Percentiles rank a stretch among this genome's conserved stretches.
Evolutionary conservation across 139 green algal species (phyloP).

Genomic region (Coccomyxa sp.): DNA sequence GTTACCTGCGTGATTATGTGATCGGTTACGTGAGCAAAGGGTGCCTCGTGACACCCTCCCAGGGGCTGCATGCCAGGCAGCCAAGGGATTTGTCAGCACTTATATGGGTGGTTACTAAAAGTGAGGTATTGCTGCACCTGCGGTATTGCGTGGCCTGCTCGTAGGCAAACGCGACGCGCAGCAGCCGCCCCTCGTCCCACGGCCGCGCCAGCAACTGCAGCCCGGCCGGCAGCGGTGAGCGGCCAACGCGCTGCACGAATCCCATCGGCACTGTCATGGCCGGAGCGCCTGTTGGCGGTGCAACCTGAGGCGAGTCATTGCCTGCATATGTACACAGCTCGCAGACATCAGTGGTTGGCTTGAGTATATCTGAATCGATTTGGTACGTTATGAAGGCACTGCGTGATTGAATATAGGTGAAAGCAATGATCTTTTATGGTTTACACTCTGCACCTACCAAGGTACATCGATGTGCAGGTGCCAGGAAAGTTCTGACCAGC

Average conservation of each 20-base stretch:
- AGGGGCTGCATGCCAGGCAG: no score
- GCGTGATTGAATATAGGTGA: not conserved
- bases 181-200: constrained; percentile 2
- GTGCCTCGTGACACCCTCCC: not conserved
- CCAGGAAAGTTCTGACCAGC: no score
- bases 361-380: no score
- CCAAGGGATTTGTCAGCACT: not conserved
- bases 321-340: no score
- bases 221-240: not conserved
- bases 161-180: not conserved
- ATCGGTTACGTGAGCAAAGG: not conserved
- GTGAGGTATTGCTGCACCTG: not conserved
- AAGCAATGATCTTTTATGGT: not conserved
- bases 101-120: not conserved
- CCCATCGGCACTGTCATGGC: constrained; percentile 10
- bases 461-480: no score
- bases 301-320: constrained; percentile 4
- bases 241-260: not conserved
- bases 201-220: constrained; percentile 8
- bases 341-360: not conserved
- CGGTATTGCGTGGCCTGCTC: constrained; percentile 2
- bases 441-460: not conserved
- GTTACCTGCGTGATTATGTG: not conserved
- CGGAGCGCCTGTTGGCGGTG: constrained; percentile 2
- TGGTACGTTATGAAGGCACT: not conserved